Percentiles rank a stretch among this genome's conserved stretches.
Conservation (phyloP, 2,329 filamentous ascomycete genomes). For the Diaporthe australafricana region DNA sequence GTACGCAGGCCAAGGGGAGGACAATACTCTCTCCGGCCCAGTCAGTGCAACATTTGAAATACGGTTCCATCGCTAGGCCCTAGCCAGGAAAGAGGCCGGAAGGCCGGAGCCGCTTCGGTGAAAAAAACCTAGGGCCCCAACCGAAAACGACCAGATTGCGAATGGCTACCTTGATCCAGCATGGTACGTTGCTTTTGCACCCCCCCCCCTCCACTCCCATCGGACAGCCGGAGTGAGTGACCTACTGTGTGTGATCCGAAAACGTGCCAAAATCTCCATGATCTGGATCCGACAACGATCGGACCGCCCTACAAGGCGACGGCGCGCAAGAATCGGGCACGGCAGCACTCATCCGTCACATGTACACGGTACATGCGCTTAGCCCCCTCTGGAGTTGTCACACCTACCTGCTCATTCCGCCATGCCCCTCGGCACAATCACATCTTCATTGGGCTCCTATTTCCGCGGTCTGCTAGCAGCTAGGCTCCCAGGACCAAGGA, state of each 20-base stretch:
- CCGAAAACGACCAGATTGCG: conserved; percentile 19
- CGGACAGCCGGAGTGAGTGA: not conserved
- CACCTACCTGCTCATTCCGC: not conserved
- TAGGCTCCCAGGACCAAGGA: conserved; percentile 27
- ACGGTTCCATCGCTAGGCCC: conserved; percentile 6
- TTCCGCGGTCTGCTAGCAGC: not conserved
- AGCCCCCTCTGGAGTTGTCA: not conserved
- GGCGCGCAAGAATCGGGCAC: not conserved
- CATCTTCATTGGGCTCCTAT: not conserved
- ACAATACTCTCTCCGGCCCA: not conserved
- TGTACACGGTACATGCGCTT: conserved; percentile 8
- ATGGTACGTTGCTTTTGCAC: not conserved
- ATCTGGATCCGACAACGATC: conserved; percentile 26
- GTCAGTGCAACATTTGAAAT: not conserved
- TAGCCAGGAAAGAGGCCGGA: not conserved
- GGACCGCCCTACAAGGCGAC: conserved; percentile 23
- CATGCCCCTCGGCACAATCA: not conserved
- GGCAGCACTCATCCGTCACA: not conserved
- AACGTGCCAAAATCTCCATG: conserved; percentile 20
- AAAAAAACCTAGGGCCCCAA: not conserved
- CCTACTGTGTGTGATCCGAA: not conserved
- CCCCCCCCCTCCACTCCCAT: not conserved
- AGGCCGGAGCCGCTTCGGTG: conserved; percentile 13
- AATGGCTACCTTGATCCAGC: conserved; percentile 18
- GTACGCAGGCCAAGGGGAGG: not conserved